A percentile compares a stretch with the other conserved stretches of the same genome.
Conservation (phyloP, 495 filamentous ascomycete genomes). For the Entonaema liquescens region DNA sequence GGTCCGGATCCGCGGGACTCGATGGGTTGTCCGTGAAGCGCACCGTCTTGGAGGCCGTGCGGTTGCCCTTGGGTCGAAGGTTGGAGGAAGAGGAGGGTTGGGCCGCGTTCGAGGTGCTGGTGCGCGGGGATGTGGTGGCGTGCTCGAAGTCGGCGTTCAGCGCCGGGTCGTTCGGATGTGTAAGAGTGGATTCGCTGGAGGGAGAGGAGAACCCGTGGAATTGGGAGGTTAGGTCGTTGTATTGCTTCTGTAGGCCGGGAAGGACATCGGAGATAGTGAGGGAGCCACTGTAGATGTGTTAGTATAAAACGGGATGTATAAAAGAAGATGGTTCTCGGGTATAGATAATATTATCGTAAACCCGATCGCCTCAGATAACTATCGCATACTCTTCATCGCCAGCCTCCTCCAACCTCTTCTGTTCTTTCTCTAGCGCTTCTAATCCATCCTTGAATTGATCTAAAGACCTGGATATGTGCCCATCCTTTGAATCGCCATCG, state of each 20-base stretch:
- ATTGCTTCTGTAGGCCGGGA: constrained; percentile 64
- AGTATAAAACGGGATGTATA: constrained; percentile 8
- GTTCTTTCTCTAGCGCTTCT: constrained; percentile 74
- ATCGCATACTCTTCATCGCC: constrained; percentile 63
- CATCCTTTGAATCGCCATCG: constrained; percentile 80
- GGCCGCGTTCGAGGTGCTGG: constrained; percentile 54
- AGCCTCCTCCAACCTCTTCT: constrained; percentile 65
- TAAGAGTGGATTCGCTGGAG: constrained; percentile 58
- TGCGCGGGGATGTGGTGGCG: constrained; percentile 64
- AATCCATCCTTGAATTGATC: constrained; percentile 87
- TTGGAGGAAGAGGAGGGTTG: constrained; percentile 56
- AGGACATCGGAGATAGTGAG: constrained; percentile 58
- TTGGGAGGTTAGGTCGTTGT: constrained; percentile 65
- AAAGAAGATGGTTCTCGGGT: not conserved
- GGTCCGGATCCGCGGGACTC: constrained; percentile 52
- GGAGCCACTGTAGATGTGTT: constrained; percentile 50
- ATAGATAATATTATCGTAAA: constrained; percentile 12
- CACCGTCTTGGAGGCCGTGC: constrained; percentile 73
- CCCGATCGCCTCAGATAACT: not conserved
- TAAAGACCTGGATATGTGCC: constrained; percentile 87
- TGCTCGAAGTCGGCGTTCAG: constrained; percentile 72
- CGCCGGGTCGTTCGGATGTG: constrained; percentile 71
- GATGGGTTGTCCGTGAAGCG: constrained; percentile 80
- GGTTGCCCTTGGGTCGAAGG: constrained; percentile 36
- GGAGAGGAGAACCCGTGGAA: constrained; percentile 67